A percentile compares a stretch with the other conserved stretches of the same genome.
phyloP scores from a whole-genome alignment of 352 stramenopile species.

The Phytophthora agathidicida region DNA sequence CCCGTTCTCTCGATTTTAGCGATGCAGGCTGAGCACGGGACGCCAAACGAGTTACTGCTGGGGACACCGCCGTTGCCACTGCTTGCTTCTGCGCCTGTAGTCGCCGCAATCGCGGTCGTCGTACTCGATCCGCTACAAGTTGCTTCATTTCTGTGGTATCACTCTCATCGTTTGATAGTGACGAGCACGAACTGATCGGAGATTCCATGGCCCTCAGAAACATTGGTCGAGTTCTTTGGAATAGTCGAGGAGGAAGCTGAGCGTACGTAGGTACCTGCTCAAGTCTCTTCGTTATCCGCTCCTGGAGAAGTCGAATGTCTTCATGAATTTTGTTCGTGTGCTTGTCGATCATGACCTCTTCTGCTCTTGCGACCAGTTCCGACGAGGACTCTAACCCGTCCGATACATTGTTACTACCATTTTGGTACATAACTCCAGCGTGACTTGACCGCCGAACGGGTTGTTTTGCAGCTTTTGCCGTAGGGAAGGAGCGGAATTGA shows the following conservation, averaged over 20 bases:
- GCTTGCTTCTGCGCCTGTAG: conserved; percentile 29
- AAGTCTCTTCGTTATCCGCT: conserved; percentile 65
- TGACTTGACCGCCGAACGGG: background rate
- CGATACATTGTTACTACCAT: background rate
- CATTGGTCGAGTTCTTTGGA: conserved; percentile 1
- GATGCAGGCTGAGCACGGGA: background rate
- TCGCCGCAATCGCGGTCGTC: conserved; percentile 22
- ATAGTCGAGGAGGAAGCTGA: conserved; percentile 5
- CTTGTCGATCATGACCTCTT: conserved; percentile 57
- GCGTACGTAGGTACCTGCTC: conserved; percentile 39
- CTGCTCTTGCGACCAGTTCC: background rate
- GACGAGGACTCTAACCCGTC: background rate
- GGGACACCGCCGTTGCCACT: conserved; percentile 16
- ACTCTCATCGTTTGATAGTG: conserved; percentile 36
- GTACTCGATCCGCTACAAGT: conserved; percentile 13
- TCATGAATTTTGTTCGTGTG: conserved; percentile 74
- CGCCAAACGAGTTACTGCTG: conserved; percentile 16
- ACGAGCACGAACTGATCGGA: conserved; percentile 38
- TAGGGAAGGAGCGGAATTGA: background rate
- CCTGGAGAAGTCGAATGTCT: conserved; percentile 73
- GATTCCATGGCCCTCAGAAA: conserved; percentile 8
- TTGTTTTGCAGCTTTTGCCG: background rate
- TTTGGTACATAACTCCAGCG: background rate
- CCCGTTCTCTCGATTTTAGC: conserved; percentile 10
- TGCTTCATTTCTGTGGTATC: conserved; percentile 15